Conservation (phyloP, 1,139 yeast species). For the Blastobotrys arbuscula region DNA sequence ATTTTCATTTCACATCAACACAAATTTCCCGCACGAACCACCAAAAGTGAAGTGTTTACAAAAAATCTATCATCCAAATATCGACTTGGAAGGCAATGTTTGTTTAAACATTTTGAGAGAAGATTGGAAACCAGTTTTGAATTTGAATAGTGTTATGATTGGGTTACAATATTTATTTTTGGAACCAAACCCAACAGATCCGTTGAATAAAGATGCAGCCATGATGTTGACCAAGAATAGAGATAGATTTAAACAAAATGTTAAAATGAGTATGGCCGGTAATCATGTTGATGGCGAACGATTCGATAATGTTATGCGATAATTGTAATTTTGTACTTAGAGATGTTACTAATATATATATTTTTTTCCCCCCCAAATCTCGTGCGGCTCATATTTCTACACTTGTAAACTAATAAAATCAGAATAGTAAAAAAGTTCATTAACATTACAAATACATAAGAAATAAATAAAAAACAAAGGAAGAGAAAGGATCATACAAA, state of each 20-base stretch:
- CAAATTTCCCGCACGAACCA: conserved; percentile 85
- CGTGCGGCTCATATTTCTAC: too few relatives aligned
- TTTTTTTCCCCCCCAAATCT: too few relatives aligned
- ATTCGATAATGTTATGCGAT: conserved; percentile 52
- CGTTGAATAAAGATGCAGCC: conserved; percentile 85
- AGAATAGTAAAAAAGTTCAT: too few relatives aligned
- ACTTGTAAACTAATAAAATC: too few relatives aligned
- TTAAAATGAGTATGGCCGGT: conserved; percentile 66
- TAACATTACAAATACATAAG: too few relatives aligned
- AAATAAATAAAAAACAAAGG: not conserved
- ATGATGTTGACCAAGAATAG: conserved; percentile 58
- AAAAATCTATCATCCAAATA: conserved; percentile 86
- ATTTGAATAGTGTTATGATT: conserved; percentile 71
- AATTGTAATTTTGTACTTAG: not conserved
- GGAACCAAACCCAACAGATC: conserved; percentile 91
- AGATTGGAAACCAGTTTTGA: conserved; percentile 95
- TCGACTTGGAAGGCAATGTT: conserved; percentile 83
- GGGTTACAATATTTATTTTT: conserved; percentile 82
- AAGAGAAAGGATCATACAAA: conserved; percentile 7
- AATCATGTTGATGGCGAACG: conserved; percentile 51
- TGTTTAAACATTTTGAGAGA: conserved; percentile 87
- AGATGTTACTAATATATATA: not conserved
- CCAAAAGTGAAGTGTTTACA: conserved; percentile 50
- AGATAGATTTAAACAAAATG: conserved; percentile 52
- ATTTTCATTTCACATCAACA: conserved; percentile 59